phyloP scores from a whole-genome alignment of 495 filamentous ascomycete species.

The Amphirosellinia nigrospora region DNA sequence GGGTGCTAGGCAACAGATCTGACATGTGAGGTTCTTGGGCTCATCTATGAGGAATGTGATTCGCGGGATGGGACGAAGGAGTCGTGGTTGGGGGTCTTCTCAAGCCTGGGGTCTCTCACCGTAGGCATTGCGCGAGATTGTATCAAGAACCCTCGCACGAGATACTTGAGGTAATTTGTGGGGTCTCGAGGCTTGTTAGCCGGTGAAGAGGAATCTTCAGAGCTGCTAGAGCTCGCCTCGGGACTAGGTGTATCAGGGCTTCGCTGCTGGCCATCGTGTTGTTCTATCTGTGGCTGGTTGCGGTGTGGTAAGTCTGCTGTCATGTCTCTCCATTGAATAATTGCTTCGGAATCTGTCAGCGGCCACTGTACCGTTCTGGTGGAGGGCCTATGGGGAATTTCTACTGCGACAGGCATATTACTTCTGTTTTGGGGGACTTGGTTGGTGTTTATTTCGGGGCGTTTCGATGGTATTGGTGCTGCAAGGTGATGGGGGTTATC shows the following conservation, averaged over 20 bases:
- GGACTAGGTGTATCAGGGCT: not conserved
- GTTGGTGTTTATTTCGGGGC: not conserved
- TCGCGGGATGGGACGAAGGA: conserved; percentile 33
- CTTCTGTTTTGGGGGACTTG: not conserved
- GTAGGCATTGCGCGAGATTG: not conserved
- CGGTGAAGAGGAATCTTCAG: not conserved
- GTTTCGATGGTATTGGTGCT: not conserved
- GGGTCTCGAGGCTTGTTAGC: conserved; percentile 1
- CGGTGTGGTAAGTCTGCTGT: not conserved
- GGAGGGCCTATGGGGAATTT: not conserved
- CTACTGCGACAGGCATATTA: not conserved
- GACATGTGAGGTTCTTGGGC: conserved; percentile 29
- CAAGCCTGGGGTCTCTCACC: not conserved
- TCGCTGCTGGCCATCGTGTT: not conserved
- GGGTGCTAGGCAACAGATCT: conserved; percentile 28
- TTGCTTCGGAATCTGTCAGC: not conserved
- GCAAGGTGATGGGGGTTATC: not conserved
- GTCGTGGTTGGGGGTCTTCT: not conserved
- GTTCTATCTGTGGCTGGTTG: not conserved
- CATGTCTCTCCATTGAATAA: conserved; percentile 13
- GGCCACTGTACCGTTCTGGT: not conserved
- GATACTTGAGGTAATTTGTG: conserved; percentile 15
- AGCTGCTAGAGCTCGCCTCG: conserved; percentile 4
- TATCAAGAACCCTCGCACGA: conserved; percentile 14
- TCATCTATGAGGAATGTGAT: conserved; percentile 34